Percentiles rank a stretch among this genome's conserved stretches.
Evolutionary conservation across 148 eudicot species (phyloP).

Genomic region (Diospyros lotus): DNA sequence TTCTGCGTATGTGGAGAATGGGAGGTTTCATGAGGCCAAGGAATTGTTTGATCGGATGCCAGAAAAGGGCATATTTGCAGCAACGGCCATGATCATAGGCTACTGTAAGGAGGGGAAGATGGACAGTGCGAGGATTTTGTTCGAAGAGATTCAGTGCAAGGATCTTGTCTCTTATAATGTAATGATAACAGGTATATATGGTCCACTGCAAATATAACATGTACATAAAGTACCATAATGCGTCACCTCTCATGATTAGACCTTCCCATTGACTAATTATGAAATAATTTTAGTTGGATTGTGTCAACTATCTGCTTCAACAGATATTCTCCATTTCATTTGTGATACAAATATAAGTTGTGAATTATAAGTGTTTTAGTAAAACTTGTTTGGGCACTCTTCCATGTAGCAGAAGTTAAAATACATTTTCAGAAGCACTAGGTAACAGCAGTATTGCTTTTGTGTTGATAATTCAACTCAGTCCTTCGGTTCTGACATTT

Average conservation of each 20-base stretch:
- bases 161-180: slow-evolving; percentile 31
- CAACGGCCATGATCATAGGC: slow-evolving; percentile 38
- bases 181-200: slow-evolving; percentile 32
- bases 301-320: not conserved
- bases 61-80: slow-evolving; percentile 22
- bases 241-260: not conserved
- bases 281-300: not conserved
- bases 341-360: not conserved
- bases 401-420: not conserved
- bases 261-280: not conserved
- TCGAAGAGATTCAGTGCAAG: slow-evolving; percentile 24
- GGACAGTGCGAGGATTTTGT: slow-evolving; percentile 37
- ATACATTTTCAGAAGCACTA: not conserved
- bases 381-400: not conserved
- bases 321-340: not conserved
- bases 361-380: not conserved
- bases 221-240: slow-evolving; percentile 11
- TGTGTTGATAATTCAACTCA: too few species aligned
- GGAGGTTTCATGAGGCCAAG: slow-evolving; percentile 26
- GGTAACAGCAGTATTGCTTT: not conserved
- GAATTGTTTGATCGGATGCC: slow-evolving; percentile 36
- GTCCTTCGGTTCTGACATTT: not conserved
- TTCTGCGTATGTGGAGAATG: slow-evolving; percentile 36
- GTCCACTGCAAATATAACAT: slow-evolving; percentile 12
- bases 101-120: slow-evolving; percentile 36